Evolutionary conservation across 805 yeast genomes (phyloP), one percentile per base, ranked within the genome.

Genomic region (Clavispora vitiphila): DNA sequence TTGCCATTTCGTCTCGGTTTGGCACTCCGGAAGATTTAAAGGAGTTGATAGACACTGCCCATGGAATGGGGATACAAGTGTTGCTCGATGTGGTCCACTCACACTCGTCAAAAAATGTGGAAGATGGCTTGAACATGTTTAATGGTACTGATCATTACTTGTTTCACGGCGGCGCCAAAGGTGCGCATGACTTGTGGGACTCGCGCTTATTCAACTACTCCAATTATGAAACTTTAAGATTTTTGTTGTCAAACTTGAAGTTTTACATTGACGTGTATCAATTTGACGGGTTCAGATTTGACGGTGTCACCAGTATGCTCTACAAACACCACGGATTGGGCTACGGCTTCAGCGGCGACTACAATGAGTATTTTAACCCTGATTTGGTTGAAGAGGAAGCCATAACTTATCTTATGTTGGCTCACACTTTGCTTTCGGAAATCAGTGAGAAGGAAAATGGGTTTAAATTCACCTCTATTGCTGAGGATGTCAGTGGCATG

Each of bases 401-500:
- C 3, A 69, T 91, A 40, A 75, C 82, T 22, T 91, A 91, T 60
- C 65, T 91, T 56, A 89, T 90, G 85, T 64, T 93, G 47, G 97
- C 96, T n/a, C 93, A 91, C 62, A 77, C 79, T 51, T 64, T 91
- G 53, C 77, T 91, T 49, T 69, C 66, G 24, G 74, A 78, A 49
- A 70, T 80, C 51, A 72, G 75, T 4, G 51, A 62, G 26, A 31
- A 47, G 7, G 67, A 75, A 40, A 43, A 55, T 24, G 40, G 52
- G 20, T 61, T 55, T 43, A 67, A 72, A 41, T 79, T 84, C 50
- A 76, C 85, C 8, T 78, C 96, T 1, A 84, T 91, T 50, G 98
- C 98, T 3, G 99, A 91, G 62, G 99, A 91, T 61, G 99, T 91
- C 36, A 83, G 93, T 38, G 99, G 99, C 9, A 91, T 91, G 83